Evolutionary conservation across 148 eudicot species (phyloP).

Genomic region (Diospyros lotus): DNA sequence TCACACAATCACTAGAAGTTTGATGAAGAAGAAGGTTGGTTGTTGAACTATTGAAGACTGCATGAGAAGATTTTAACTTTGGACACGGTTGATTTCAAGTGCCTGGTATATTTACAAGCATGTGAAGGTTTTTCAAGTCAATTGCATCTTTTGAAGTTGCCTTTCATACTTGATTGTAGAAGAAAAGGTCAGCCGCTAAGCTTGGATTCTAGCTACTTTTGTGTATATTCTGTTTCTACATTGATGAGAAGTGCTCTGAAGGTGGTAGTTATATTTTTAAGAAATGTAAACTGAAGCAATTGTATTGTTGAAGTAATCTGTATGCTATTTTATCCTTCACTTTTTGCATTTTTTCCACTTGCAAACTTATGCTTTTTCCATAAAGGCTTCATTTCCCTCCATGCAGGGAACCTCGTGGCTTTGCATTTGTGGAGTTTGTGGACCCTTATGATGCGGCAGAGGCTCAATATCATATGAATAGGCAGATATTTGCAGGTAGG

Average conservation of each 20-base stretch:
- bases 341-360: no score
- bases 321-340: background rate
- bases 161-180: conserved; percentile 45
- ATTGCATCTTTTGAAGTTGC: conserved; percentile 59
- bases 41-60: conserved; percentile 48
- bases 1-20: conserved; percentile 50
- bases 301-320: conserved; percentile 13
- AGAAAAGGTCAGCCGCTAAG: conserved; percentile 52
- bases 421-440: conserved; percentile 82
- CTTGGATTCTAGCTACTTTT: conserved; percentile 35
- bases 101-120: conserved; percentile 33
- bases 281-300: conserved; percentile 32
- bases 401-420: conserved; percentile 78
- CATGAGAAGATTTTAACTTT: conserved; percentile 42
- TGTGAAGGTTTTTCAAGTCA: conserved; percentile 41
- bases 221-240: conserved; percentile 13
- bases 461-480: conserved; percentile 67
- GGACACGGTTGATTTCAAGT: conserved; percentile 48
- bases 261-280: conserved; percentile 16
- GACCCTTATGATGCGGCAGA: conserved; percentile 65
- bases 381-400: conserved; percentile 9
- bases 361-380: conserved; percentile 4
- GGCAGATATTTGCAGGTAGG: conserved; percentile 68
- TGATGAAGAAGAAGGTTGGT: conserved; percentile 52
- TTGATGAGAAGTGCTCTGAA: conserved; percentile 31